Evolutionary conservation across 208 protist genomes (phyloP).

Genomic region (Leishmania amazonensis): DNA sequence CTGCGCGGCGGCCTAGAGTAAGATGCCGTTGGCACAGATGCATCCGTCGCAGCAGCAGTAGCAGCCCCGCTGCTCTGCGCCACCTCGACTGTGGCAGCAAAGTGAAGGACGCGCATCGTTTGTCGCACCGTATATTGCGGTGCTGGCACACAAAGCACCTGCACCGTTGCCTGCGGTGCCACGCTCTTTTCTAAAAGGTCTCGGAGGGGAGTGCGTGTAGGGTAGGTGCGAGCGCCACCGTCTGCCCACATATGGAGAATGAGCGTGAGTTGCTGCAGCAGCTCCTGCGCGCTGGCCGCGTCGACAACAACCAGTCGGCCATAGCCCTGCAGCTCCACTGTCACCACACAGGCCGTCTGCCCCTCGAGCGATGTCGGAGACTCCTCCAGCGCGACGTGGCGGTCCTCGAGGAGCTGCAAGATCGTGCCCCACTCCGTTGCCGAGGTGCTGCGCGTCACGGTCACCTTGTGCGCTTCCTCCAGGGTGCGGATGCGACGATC

Average conservation of each 20-base stretch:
- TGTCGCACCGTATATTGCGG: constrained; percentile 35
- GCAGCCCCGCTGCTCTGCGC: neutral
- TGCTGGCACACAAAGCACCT: constrained; percentile 60
- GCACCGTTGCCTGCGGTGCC: constrained; percentile 41
- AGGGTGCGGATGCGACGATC: constrained; percentile 36
- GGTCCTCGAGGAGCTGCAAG: constrained; percentile 43
- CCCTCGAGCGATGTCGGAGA: constrained; percentile 34
- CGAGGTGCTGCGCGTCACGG: constrained; percentile 31
- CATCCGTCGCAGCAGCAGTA: neutral
- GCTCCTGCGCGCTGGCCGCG: constrained; percentile 47
- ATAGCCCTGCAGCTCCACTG: constrained; percentile 62
- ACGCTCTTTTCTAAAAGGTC: constrained; percentile 36
- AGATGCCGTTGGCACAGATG: neutral
- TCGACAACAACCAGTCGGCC: constrained; percentile 59
- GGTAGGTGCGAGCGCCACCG: constrained; percentile 43
- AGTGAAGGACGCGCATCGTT: constrained; percentile 69
- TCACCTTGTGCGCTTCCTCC: constrained; percentile 32
- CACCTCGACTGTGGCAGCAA: constrained; percentile 36
- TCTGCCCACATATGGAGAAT: constrained; percentile 44
- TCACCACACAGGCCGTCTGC: constrained; percentile 58
- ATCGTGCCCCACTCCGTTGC: constrained; percentile 54
- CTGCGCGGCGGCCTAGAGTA: neutral
- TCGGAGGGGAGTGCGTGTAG: constrained; percentile 41
- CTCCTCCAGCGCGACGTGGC: constrained; percentile 37
- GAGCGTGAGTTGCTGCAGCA: constrained; percentile 61